These are phyloP conservation scores for Pyrenophora teres DNA, from an alignment of 2,329 filamentous ascomycete genomes.

Conservation along the genomic window DNA sequence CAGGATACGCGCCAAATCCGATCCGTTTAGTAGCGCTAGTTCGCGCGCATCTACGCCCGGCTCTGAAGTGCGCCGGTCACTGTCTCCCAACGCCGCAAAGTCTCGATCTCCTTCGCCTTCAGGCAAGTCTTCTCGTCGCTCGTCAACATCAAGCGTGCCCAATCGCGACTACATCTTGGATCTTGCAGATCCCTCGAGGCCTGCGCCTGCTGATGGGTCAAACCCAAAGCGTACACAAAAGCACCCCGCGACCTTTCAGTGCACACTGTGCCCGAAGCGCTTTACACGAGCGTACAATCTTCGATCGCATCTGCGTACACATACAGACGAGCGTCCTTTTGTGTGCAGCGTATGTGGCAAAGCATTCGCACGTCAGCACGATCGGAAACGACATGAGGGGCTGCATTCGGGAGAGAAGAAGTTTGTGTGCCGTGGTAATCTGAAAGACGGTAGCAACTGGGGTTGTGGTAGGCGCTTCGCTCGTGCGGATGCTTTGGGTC, in stretches of 20 bases:
- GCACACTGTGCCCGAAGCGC: conserved; percentile 87
- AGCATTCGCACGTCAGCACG: conserved; percentile 95
- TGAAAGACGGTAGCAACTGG: conserved; percentile 84
- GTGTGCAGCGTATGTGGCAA: conserved; percentile 97
- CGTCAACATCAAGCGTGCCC: conserved; percentile 57
- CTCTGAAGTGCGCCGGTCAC: conserved; percentile 42
- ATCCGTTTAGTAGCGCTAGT: conserved; percentile 59
- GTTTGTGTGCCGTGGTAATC: conserved; percentile 91
- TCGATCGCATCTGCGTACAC: conserved; percentile 90
- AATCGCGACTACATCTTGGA: conserved; percentile 82
- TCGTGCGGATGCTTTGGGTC: conserved; percentile 88
- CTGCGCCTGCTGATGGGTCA: conserved; percentile 54
- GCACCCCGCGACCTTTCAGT: conserved; percentile 96
- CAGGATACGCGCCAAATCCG: conserved; percentile 64
- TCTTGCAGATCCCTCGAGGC: conserved; percentile 84
- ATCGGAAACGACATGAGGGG: conserved; percentile 95
- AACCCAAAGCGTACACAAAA: conserved; percentile 87
- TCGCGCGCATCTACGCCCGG: conserved; percentile 53
- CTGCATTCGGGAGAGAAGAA: conserved; percentile 98
- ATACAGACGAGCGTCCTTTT: conserved; percentile 96
- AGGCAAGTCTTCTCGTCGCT: conserved; percentile 54
- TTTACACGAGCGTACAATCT: conserved; percentile 97
- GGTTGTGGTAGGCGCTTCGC: conserved; percentile 93
- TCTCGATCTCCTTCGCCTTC: conserved; percentile 56
- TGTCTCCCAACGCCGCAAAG: conserved; percentile 52